phyloP scores from a whole-genome alignment of 768 basidiomycete species.

The Auricularia cornea region DNA sequence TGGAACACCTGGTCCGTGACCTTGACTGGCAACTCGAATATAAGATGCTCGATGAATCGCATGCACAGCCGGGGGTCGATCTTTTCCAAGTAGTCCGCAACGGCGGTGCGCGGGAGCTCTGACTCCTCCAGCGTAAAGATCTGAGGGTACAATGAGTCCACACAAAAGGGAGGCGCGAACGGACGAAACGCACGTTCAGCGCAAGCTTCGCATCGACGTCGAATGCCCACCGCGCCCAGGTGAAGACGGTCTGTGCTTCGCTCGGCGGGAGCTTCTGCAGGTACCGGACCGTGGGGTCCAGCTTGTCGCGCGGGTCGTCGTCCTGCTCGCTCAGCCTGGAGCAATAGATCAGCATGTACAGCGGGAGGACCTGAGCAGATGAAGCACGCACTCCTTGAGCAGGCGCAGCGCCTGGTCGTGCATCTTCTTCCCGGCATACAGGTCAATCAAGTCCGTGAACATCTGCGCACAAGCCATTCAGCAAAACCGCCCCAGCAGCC shows the following conservation, averaged over 20 bases:
- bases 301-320: conserved; percentile 66
- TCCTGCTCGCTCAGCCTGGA: conserved; percentile 74
- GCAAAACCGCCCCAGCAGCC: background rate
- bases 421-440: conserved; percentile 95
- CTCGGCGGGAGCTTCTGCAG: conserved; percentile 84
- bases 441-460: conserved; percentile 79
- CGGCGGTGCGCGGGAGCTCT: conserved; percentile 70
- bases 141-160: conserved; percentile 30
- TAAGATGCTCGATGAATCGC: conserved; percentile 79
- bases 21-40: conserved; percentile 63
- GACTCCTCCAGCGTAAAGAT: conserved; percentile 95
- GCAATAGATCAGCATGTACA: background rate
- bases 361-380: background rate
- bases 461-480: conserved; percentile 49
- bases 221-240: conserved; percentile 79
- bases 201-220: conserved; percentile 62
- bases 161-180: background rate
- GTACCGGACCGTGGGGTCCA: conserved; percentile 79
- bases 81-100: conserved; percentile 69
- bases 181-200: conserved; percentile 50
- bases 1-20: conserved; percentile 51
- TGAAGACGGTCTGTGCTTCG: conserved; percentile 73
- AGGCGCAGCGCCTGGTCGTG: conserved; percentile 79
- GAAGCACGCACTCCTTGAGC: conserved; percentile 62
- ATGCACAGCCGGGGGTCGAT: conserved; percentile 62